Percentiles rank a stretch among this genome's conserved stretches.
phyloP scores from a whole-genome alignment of 495 filamentous ascomycete genomes.

The Annulohypoxylon bovei region DNA sequence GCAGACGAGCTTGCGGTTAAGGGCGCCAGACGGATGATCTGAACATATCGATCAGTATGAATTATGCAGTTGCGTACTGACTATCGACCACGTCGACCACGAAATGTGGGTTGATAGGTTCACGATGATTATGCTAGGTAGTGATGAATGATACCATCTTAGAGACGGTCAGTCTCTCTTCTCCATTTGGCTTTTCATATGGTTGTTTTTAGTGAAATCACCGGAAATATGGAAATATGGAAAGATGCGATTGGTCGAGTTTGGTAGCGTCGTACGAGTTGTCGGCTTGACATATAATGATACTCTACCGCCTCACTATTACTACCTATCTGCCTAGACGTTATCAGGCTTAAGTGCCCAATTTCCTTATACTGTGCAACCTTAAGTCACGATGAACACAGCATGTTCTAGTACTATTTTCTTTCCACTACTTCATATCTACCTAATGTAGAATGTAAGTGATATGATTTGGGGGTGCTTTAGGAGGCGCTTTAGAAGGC shows the following conservation, averaged over 20 bases:
- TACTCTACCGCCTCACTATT: slow-evolving; percentile 5
- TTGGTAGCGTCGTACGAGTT: neutral
- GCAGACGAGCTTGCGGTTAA: slow-evolving; percentile 83
- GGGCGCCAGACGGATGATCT: slow-evolving; percentile 49
- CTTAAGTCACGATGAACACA: neutral
- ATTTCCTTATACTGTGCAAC: slow-evolving; percentile 11
- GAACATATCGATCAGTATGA: slow-evolving; percentile 9
- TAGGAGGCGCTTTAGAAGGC: neutral
- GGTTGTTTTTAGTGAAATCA: neutral
- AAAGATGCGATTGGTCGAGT: neutral
- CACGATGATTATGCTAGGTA: slow-evolving; percentile 20
- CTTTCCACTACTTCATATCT: neutral
- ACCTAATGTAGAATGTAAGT: neutral
- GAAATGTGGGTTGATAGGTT: slow-evolving; percentile 18
- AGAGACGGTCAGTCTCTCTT: slow-evolving; percentile 6
- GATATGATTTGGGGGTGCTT: neutral
- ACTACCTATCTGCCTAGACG: neutral
- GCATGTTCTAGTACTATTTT: neutral
- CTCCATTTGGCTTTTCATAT: slow-evolving; percentile 3
- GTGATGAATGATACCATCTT: slow-evolving; percentile 34
- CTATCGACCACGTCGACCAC: slow-evolving; percentile 8
- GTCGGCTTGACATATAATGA: slow-evolving; percentile 5
- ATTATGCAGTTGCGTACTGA: neutral
- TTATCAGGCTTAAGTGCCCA: slow-evolving; percentile 13
- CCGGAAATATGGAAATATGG: slow-evolving; percentile 1